Evolutionary conservation across 2,329 filamentous ascomycete species (phyloP).

Genomic region (Podosphaera fusca): DNA sequence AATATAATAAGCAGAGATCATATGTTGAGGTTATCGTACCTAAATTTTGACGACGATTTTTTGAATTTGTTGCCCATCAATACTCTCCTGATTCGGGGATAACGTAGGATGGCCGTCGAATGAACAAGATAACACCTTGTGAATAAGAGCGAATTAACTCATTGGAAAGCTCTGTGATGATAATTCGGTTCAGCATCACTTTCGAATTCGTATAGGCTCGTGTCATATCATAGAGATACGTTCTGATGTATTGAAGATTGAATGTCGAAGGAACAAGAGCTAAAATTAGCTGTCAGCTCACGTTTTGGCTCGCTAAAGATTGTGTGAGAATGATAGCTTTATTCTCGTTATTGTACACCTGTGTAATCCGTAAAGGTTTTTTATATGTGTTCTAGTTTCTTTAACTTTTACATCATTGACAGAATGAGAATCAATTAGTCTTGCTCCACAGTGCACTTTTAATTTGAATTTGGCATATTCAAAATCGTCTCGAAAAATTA

Average conservation of each 20-base stretch:
- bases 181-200: background rate
- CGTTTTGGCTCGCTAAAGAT: background rate
- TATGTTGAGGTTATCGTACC: background rate
- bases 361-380: background rate
- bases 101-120: background rate
- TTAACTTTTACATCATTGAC: background rate
- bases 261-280: background rate
- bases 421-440: background rate
- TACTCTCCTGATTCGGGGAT: no score
- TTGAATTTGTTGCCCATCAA: background rate
- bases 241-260: background rate
- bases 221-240: background rate
- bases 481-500: background rate
- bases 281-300: background rate
- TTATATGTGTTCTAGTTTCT: background rate
- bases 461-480: background rate
- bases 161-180: background rate
- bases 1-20: background rate
- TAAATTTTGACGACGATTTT: background rate
- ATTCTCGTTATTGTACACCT: background rate
- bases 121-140: background rate
- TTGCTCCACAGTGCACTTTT: background rate
- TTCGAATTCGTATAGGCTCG: background rate
- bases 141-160: background rate
- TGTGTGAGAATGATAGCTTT: background rate